phyloP scores from a whole-genome alignment of 768 basidiomycete species.

The Boletus speciosus region DNA sequence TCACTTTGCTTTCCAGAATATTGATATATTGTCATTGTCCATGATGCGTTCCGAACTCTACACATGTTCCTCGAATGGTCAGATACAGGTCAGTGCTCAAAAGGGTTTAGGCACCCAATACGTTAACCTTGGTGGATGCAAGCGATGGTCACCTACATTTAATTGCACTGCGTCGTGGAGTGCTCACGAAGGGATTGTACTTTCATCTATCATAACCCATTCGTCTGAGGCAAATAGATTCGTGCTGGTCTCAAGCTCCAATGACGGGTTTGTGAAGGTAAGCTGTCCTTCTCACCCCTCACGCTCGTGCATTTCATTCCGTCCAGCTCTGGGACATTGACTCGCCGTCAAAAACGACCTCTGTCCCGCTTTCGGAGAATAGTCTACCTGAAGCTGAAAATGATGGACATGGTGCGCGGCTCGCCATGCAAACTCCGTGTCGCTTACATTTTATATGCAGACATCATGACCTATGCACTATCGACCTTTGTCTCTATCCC shows the following conservation, averaged over 20 bases:
- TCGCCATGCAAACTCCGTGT: background rate
- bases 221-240: constrained; percentile 23
- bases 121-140: background rate
- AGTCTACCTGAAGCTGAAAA: constrained; percentile 9
- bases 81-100: constrained; percentile 54
- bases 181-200: constrained; percentile 76
- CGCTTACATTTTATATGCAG: constrained; percentile 32
- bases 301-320: background rate
- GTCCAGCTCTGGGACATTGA: constrained; percentile 54
- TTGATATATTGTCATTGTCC: constrained; percentile 81
- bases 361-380: background rate
- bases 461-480: constrained; percentile 74
- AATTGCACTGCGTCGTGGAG: constrained; percentile 81
- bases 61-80: constrained; percentile 64
- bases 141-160: constrained; percentile 84
- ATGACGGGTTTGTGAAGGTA: constrained; percentile 84
- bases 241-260: constrained; percentile 73
- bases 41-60: constrained; percentile 62
- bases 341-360: constrained; percentile 14
- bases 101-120: background rate
- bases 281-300: background rate
- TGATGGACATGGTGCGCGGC: constrained; percentile 21
- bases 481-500: constrained; percentile 85
- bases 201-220: constrained; percentile 67
- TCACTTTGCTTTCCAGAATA: constrained; percentile 41